Base-by-base conservation (phyloP, 2,329 filamentous ascomycete species). In the Sclerotinia glacialis region DNA sequence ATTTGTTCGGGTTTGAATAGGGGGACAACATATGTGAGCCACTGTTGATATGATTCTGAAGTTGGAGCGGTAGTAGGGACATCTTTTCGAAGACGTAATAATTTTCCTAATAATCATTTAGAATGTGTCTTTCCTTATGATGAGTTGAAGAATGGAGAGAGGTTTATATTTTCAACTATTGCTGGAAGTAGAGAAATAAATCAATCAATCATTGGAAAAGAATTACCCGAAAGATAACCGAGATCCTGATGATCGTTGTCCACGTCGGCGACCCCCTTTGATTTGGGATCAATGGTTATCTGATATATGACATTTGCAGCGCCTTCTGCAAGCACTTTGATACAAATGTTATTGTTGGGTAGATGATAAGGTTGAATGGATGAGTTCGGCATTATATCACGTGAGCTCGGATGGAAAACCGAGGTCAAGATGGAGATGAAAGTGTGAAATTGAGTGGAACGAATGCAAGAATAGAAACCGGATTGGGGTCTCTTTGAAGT, bases 271-370 rank as follows among this genome's bases (percentile, higher is more conserved):
- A 37, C 34, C 44, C 50, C 21, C 71, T 75, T 71, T 37, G 68
- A 70, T 16, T 68, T 70, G 53, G 64, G 76, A 71, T 66, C 72
- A 72, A 67, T 77, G 72, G 5, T 79, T 77, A 90, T 82, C 71
- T 83, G 83, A 74, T 91, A 93, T 69, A 93, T 88, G 62, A 89
- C 83, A 76, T 95, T 94, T 64, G 91, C 90, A 31, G 89, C 88
- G 31, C 91, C 91, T 77, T 95, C 91, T 31, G 82, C 82, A 12
- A 86, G 21, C 56, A 59, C 31, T 31, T 65, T 37, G 5, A 60
- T 60, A 37, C 42, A 50, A 5, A 40, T 42, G 14, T 31, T 37
- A 1, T 28, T 50, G 31, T 18, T 54, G 18, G 50, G 42, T 3
- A 47, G 18, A 53, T 26, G 31, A 63, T 42, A 28, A 31, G 49